Percentiles rank a stretch among this genome's conserved stretches.
Evolutionary conservation across 192 early-diverging fungal genomes (phyloP).

Genomic region (Linderina pennispora): DNA sequence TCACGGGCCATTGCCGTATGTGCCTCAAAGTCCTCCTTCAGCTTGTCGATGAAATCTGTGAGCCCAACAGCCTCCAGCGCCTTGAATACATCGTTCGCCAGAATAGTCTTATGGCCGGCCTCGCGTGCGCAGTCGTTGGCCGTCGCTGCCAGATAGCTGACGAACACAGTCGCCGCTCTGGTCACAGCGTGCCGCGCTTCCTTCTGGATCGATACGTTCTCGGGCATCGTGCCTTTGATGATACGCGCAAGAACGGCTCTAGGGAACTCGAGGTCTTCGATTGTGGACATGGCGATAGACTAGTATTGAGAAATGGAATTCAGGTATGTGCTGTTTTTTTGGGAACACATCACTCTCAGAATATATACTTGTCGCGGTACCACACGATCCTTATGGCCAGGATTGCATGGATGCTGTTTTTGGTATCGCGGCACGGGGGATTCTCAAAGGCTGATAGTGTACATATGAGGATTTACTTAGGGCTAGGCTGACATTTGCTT

Average conservation of each 20-base stretch:
- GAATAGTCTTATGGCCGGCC: constrained; percentile 33
- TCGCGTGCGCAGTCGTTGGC: constrained; percentile 42
- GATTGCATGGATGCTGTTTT: too few species aligned
- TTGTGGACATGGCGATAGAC: constrained; percentile 6
- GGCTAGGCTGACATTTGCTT: too few species aligned
- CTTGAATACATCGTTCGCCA: constrained; percentile 30
- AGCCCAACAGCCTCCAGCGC: constrained; percentile 37
- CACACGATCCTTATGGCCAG: too few species aligned
- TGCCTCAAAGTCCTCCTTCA: constrained; percentile 21
- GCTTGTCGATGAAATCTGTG: constrained; percentile 27
- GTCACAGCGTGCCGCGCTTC: constrained; percentile 28
- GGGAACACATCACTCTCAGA: too few species aligned
- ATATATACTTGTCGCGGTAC: too few species aligned
- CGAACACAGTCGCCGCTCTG: constrained; percentile 32
- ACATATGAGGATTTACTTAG: too few species aligned
- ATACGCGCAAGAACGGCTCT: constrained; percentile 34
- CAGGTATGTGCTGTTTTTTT: too few species aligned
- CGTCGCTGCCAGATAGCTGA: constrained; percentile 38
- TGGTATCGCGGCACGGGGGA: too few species aligned
- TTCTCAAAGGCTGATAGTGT: too few species aligned
- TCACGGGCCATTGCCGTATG: constrained; percentile 10
- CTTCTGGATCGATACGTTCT: constrained; percentile 38
- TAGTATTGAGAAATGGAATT: too few species aligned
- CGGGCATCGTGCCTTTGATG: constrained; percentile 32
- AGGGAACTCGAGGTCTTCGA: constrained; percentile 40